Percentiles rank a stretch among this genome's conserved stretches.
Conservation (phyloP, 805 yeast genomes). For the Suhomyces prunicola region DNA sequence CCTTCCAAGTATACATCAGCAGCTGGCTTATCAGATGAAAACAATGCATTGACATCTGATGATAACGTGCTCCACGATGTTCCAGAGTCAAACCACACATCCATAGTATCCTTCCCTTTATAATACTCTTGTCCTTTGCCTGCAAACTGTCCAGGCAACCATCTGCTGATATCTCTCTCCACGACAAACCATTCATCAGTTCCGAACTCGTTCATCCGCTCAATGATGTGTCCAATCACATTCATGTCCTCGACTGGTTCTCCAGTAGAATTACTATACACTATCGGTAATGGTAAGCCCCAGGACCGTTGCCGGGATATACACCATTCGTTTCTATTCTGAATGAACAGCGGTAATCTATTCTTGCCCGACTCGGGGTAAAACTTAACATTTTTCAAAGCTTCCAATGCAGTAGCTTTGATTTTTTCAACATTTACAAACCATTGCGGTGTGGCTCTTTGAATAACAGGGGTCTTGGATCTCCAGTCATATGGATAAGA, state of each 20-base stretch:
- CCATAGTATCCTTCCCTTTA: conserved; percentile 90
- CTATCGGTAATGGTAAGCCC: conserved; percentile 97
- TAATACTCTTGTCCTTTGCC: conserved; percentile 41
- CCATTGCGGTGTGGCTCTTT: conserved; percentile 96
- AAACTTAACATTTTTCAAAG: conserved; percentile 64
- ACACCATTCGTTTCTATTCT: conserved; percentile 91
- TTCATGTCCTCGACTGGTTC: conserved; percentile 59
- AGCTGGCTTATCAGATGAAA: conserved; percentile 15
- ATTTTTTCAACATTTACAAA: conserved; percentile 81
- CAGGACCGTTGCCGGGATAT: conserved; percentile 93
- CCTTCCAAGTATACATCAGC: conserved; percentile 94
- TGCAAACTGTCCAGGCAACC: conserved; percentile 62
- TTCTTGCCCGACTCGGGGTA: conserved; percentile 70
- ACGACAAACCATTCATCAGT: conserved; percentile 77
- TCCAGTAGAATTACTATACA: conserved; percentile 57
- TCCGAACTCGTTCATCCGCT: conserved; percentile 54
- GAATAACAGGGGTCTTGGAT: conserved; percentile 90
- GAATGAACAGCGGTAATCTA: conserved; percentile 69
- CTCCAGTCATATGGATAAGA: conserved; percentile 98
- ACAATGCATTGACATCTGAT: conserved; percentile 39
- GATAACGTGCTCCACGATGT: conserved; percentile 76
- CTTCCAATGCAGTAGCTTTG: conserved; percentile 56
- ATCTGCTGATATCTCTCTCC: conserved; percentile 51
- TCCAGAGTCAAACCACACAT: conserved; percentile 99
- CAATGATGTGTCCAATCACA: conserved; percentile 56